Evolutionary conservation across 108 stramenopile species (phyloP).

Genomic region (Licmophora abbreviata): DNA sequence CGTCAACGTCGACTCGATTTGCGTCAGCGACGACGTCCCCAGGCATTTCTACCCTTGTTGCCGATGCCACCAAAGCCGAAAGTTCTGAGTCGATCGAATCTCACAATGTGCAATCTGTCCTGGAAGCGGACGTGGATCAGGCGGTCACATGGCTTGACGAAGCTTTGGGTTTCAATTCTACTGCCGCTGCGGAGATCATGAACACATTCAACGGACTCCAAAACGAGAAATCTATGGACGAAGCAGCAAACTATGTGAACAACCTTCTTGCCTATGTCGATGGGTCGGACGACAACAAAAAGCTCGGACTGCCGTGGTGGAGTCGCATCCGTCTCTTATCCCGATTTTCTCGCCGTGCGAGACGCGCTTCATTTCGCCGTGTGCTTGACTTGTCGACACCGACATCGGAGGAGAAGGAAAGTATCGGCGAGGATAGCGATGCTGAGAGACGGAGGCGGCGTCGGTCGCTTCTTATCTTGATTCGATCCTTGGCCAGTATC

Average conservation of each 20-base stretch:
- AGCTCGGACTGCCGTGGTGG: conserved; percentile 42
- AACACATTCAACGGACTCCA: conserved; percentile 1
- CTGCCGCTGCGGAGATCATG: not conserved
- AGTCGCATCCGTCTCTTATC: conserved; percentile 18
- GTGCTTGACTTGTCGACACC: conserved; percentile 47
- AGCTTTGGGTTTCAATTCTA: conserved; percentile 7
- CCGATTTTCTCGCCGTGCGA: conserved; percentile 35
- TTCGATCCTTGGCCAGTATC: conserved; percentile 23
- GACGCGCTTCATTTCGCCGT: conserved; percentile 30
- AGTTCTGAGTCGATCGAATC: too few relatives aligned
- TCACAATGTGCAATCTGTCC: too few relatives aligned
- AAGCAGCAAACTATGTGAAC: conserved; percentile 5
- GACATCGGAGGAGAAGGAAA: not conserved
- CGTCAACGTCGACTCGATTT: too few relatives aligned
- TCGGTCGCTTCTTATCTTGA: conserved; percentile 34
- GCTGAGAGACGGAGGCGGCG: conserved; percentile 21
- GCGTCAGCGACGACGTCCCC: too few relatives aligned
- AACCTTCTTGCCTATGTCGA: not conserved
- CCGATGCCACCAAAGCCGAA: too few relatives aligned
- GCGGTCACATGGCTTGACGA: conserved; percentile 2
- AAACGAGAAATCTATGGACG: not conserved
- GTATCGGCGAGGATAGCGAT: conserved; percentile 5
- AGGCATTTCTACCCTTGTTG: too few relatives aligned
- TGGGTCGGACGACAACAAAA: not conserved
- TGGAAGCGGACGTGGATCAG: too few relatives aligned